Evolutionary conservation across 805 yeast genomes (phyloP).

Genomic region (Pichia manshurica): DNA sequence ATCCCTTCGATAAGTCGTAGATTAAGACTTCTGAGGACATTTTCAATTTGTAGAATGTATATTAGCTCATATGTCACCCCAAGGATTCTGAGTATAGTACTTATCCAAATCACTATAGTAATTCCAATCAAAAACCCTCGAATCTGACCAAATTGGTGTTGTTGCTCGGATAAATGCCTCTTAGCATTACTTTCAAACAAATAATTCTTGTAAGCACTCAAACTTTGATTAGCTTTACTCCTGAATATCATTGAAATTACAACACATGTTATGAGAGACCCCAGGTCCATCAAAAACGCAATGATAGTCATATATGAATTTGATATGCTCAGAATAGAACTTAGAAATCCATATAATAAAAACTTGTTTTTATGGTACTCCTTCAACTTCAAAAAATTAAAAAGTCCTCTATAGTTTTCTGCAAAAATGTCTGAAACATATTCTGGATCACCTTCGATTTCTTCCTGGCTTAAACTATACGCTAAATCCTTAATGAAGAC

Average conservation of each 20-base stretch:
- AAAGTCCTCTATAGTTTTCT: slow-evolving; percentile 33
- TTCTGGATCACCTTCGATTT: slow-evolving; percentile 33
- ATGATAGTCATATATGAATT: slow-evolving; percentile 2
- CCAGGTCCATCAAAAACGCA: slow-evolving; percentile 1
- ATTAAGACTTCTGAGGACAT: slow-evolving; percentile 14
- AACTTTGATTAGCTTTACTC: slow-evolving; percentile 4
- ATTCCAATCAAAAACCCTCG: neutral
- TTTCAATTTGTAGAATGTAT: slow-evolving; percentile 5
- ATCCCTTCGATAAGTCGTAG: slow-evolving; percentile 7
- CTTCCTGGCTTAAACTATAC: slow-evolving; percentile 32
- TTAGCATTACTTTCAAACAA: neutral
- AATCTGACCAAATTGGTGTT: neutral
- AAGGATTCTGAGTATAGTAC: slow-evolving; percentile 1
- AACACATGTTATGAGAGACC: neutral
- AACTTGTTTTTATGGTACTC: neutral
- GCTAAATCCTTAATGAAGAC: slow-evolving; percentile 46
- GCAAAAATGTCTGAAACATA: slow-evolving; percentile 38
- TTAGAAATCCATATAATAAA: slow-evolving; percentile 1
- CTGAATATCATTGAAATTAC: slow-evolving; percentile 5
- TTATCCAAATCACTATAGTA: neutral
- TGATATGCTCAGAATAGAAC: slow-evolving; percentile 1
- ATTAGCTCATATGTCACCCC: slow-evolving; percentile 4
- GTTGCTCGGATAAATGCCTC: neutral
- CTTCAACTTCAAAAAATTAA: slow-evolving; percentile 12
- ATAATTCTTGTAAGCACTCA: neutral